These are phyloP conservation scores for Scheffersomyces stambukii DNA, from an alignment of 1,139 yeast genomes.

Conservation along the genomic window DNA sequence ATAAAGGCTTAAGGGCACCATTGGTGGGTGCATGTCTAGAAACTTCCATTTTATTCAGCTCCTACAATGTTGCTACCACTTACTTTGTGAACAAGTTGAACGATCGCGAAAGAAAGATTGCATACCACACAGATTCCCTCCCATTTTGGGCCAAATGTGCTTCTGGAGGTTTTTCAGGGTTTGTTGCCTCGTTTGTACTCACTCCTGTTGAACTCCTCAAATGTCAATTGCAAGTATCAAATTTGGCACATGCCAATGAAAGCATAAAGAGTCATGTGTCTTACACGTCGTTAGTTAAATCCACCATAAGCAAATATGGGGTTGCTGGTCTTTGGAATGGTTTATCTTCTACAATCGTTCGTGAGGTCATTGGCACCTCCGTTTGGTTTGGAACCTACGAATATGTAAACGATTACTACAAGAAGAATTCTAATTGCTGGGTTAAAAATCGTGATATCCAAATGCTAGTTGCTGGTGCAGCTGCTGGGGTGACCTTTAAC, in stretches of 20 bases:
- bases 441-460: conserved; percentile 44
- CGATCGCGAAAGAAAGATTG: conserved; percentile 3
- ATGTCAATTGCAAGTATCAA: conserved; percentile 82
- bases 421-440: conserved; percentile 13
- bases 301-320: conserved; percentile 50
- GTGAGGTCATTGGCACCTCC: conserved; percentile 89
- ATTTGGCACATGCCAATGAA: conserved; percentile 17
- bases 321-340: conserved; percentile 70
- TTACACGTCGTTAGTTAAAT: conserved; percentile 33
- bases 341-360: conserved; percentile 71
- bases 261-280: background rate
- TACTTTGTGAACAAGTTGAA: conserved; percentile 45
- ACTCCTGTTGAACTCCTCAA: conserved; percentile 90
- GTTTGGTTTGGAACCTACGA: conserved; percentile 94
- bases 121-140: conserved; percentile 15
- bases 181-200: conserved; percentile 74
- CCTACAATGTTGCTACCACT: conserved; percentile 64
- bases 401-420: conserved; percentile 39
- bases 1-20: conserved; percentile 74
- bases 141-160: conserved; percentile 41
- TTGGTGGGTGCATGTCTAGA: conserved; percentile 85
- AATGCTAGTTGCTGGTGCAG: conserved; percentile 71
- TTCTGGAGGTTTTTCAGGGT: conserved; percentile 82
- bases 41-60: conserved; percentile 53
- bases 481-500: conserved; percentile 82